A percentile compares a stretch with the other conserved stretches of the same genome.
These are phyloP conservation scores for Metschnikowia koreensis DNA, from an alignment of 805 yeast species.

Conservation along the genomic window DNA sequence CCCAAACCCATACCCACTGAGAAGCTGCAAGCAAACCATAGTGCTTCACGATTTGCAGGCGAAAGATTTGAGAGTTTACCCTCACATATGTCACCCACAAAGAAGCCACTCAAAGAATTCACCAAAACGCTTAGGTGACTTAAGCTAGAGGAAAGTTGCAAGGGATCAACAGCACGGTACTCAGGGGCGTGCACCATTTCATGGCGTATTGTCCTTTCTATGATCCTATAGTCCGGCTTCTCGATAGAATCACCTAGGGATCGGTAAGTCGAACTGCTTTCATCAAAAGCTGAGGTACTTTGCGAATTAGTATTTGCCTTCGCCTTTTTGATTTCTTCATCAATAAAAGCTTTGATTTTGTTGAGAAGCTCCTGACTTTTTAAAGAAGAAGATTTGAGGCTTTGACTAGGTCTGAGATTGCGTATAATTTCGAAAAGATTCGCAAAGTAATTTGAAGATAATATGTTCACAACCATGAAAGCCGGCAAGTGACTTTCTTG, in stretches of 20 bases:
- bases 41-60: slow-evolving; percentile 8
- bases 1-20: slow-evolving; percentile 40
- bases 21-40: slow-evolving; percentile 30
- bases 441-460: slow-evolving; percentile 39
- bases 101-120: slow-evolving; percentile 8
- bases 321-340: slow-evolving; percentile 19
- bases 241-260: not conserved
- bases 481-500: slow-evolving; percentile 21
- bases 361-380: slow-evolving; percentile 23
- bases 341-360: slow-evolving; percentile 29
- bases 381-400: slow-evolving; percentile 39
- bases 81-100: not conserved
- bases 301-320: not conserved
- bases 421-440: slow-evolving; percentile 39
- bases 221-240: slow-evolving; percentile 7
- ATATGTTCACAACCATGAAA: slow-evolving; percentile 36
- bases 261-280: not conserved
- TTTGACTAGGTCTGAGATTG: slow-evolving; percentile 33
- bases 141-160: slow-evolving; percentile 28
- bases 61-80: not conserved
- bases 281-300: not conserved
- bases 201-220: slow-evolving; percentile 9
- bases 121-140: slow-evolving; percentile 19
- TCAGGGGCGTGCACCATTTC: slow-evolving; percentile 17
- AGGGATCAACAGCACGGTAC: slow-evolving; percentile 28